Base-by-base conservation (phyloP, 441 rosid genomes). In the Gossypium lobatum region DNA sequence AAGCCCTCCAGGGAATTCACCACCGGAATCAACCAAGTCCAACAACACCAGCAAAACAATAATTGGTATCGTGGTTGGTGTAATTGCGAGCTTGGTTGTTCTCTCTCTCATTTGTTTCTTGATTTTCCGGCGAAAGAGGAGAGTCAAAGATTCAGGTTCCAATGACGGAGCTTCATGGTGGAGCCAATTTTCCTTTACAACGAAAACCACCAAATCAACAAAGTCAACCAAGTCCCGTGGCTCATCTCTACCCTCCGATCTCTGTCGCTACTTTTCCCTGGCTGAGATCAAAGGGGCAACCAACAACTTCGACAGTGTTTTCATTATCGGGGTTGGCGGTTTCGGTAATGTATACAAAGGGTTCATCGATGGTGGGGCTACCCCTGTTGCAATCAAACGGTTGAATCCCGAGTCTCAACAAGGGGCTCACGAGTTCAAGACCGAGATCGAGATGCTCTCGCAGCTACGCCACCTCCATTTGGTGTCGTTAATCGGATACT, bases 361-460 rank as follows among this genome's bases (percentile, higher is more conserved):
- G 3, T 50, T 80, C 25, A 75, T 89, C 17, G 80, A 86, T 16
- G 83, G 73, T 3, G 85, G 81, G 16, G 62, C 79, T 1, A 83
- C 75, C 1, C 58, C 72, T 0, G 93, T 86, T 10, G 93, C 90
- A 4, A 84, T 89, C 64, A 89, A 89, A 77, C 80, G 90, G 73
- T 11, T 80, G 70, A 78, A 79, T 5, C 74, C 75, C 1, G 77
- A 75, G 11, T 85, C 91, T 0, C 76, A 73, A 42, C 89, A 83
- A 60, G 88, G 89, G 0, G 81, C 67, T 0, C 71, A 64, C 4
- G 90, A 89, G 78, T 89, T 87, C 79, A 78, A 72, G 75, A 81
- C 91, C 0, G 89, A 90, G 82, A 85, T 88, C 3, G 82, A 85
- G 72, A 79, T 87, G 90, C 87, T 88, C 57, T 87, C 93, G 8